Evolutionary conservation across 78 protist genomes (phyloP).

Genomic region (Creolimax fragrantissima): DNA sequence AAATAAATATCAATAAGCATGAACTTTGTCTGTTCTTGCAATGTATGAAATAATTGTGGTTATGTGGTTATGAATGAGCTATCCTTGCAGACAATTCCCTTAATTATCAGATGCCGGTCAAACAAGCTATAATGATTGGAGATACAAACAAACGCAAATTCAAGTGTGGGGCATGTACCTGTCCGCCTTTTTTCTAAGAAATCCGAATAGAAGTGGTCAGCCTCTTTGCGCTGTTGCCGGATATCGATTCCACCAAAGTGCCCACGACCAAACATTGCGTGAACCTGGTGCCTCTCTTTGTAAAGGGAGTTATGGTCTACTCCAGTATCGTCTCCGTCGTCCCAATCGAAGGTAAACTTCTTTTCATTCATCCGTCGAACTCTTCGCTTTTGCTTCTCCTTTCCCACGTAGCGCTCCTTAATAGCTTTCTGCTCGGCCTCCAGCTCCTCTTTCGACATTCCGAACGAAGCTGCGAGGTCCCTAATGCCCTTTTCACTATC

Average conservation of each 20-base stretch:
- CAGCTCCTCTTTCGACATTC: background rate
- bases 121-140: too few relatives aligned
- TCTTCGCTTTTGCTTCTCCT: background rate
- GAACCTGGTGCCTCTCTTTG: conserved; percentile 12
- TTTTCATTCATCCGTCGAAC: background rate
- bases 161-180: too few relatives aligned
- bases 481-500: background rate
- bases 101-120: too few relatives aligned
- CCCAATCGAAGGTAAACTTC: conserved; percentile 60
- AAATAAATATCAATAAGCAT: too few relatives aligned
- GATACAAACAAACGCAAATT: too few relatives aligned
- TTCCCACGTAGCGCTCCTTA: conserved; percentile 11
- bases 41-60: too few relatives aligned
- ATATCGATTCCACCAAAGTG: background rate
- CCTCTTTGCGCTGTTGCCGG: background rate
- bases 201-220: background rate
- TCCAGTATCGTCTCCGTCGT: conserved; percentile 63
- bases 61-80: too few relatives aligned
- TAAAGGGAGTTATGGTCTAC: conserved; percentile 48
- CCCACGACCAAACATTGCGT: background rate
- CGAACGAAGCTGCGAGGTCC: background rate
- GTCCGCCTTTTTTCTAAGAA: background rate
- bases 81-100: too few relatives aligned
- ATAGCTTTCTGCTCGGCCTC: background rate
- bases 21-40: too few relatives aligned